Evolutionary conservation across 2,329 filamentous ascomycete species (phyloP).

Genomic region (Blastomyces gilchristii): DNA sequence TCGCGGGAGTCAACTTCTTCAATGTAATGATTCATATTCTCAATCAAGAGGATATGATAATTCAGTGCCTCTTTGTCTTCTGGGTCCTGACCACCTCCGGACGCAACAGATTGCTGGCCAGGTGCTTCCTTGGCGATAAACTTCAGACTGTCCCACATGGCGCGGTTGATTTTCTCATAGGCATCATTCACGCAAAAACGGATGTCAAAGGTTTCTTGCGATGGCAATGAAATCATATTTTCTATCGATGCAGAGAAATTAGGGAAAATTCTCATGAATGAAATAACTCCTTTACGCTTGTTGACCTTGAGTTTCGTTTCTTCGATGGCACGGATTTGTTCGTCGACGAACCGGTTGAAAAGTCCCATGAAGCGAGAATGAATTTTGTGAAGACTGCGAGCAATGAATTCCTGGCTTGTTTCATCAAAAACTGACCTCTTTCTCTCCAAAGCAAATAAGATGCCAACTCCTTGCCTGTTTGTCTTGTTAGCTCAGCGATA

Average conservation of each 20-base stretch:
- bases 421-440: slow-evolving; percentile 71
- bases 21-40: slow-evolving; percentile 97
- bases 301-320: slow-evolving; percentile 99
- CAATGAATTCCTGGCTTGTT: slow-evolving; percentile 85
- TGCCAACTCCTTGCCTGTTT: slow-evolving; percentile 72
- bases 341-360: slow-evolving; percentile 83
- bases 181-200: slow-evolving; percentile 73
- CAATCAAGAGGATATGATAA: slow-evolving; percentile 92
- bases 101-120: slow-evolving; percentile 43
- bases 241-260: slow-evolving; percentile 73
- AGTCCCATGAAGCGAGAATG: slow-evolving; percentile 62
- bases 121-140: slow-evolving; percentile 73
- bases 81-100: slow-evolving; percentile 47
- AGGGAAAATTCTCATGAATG: slow-evolving; percentile 89
- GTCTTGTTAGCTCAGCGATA: slow-evolving; percentile 21
- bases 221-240: slow-evolving; percentile 57
- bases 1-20: slow-evolving; percentile 74
- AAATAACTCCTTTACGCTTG: slow-evolving; percentile 93
- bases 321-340: slow-evolving; percentile 90
- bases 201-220: slow-evolving; percentile 53
- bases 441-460: slow-evolving; percentile 69
- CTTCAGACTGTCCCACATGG: slow-evolving; percentile 95
- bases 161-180: slow-evolving; percentile 78
- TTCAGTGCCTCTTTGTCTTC: slow-evolving; percentile 97
- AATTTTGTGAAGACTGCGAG: slow-evolving; percentile 66